Conservation (phyloP, 2,329 filamentous ascomycete genomes). For the Colletotrichum spaethianum region DNA sequence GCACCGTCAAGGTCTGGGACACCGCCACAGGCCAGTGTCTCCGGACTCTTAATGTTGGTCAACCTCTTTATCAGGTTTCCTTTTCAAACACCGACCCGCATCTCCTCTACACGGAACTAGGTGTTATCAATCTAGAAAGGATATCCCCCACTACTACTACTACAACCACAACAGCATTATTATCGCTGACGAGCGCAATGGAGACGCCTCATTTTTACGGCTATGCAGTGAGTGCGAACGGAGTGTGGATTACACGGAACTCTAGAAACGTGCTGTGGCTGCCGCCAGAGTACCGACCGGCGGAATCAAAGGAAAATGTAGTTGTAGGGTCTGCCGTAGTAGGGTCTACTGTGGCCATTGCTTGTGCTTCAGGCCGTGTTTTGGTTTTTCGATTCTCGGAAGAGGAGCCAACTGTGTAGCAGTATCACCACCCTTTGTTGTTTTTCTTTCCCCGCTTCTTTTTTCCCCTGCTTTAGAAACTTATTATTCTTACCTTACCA, state of each 20-base stretch:
- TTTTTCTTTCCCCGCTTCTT: background rate
- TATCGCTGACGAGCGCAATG: background rate
- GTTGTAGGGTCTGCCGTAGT: too few species aligned
- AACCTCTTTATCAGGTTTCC: background rate
- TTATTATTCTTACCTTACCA: too few species aligned
- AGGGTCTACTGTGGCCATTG: background rate
- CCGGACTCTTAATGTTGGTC: background rate
- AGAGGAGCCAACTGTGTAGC: background rate
- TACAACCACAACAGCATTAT: background rate
- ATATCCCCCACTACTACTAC: too few species aligned
- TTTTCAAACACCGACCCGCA: background rate
- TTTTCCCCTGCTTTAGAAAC: background rate
- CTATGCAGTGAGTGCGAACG: background rate
- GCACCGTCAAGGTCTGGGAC: too few species aligned
- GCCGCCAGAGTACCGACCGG: background rate
- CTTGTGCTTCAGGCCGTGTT: too few species aligned
- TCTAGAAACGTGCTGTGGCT: background rate
- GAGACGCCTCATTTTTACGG: background rate
- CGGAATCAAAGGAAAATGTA: too few species aligned
- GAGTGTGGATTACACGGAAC: too few species aligned
- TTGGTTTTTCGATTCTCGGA: background rate
- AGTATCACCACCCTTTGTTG: background rate
- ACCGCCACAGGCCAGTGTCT: too few species aligned
- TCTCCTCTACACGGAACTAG: background rate
- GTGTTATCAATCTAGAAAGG: background rate